These are phyloP conservation scores for Coemansia umbellata DNA, from an alignment of 192 early-diverging fungal genomes.

Conservation along the genomic window DNA sequence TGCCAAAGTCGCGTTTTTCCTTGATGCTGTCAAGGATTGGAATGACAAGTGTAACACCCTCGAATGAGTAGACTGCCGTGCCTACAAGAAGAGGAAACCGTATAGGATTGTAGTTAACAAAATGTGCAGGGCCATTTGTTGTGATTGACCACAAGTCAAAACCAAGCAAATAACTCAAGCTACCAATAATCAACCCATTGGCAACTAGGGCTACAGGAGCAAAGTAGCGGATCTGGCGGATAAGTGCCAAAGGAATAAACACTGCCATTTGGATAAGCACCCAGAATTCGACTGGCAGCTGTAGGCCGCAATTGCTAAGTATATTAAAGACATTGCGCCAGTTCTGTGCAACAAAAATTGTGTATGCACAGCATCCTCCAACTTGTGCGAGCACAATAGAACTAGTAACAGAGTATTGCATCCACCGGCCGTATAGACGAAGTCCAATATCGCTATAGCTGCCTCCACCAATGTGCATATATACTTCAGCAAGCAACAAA, in stretches of 20 bases:
- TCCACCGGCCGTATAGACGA: slow-evolving; percentile 59
- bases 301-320: slow-evolving; percentile 59
- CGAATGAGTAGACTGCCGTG: slow-evolving; percentile 91
- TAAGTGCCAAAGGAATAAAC: slow-evolving; percentile 83
- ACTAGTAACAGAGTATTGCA: slow-evolving; percentile 62
- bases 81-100: slow-evolving; percentile 89
- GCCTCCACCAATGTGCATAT: slow-evolving; percentile 55
- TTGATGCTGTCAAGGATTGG: slow-evolving; percentile 78
- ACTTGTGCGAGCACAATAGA: slow-evolving; percentile 75
- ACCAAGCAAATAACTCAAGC: slow-evolving; percentile 82
- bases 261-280: slow-evolving; percentile 71
- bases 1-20: slow-evolving; percentile 76
- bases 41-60: slow-evolving; percentile 82
- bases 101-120: slow-evolving; percentile 73
- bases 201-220: slow-evolving; percentile 85
- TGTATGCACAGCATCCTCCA: slow-evolving; percentile 87
- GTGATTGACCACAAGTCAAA: slow-evolving; percentile 61
- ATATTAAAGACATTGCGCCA: slow-evolving; percentile 68
- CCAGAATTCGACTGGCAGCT: slow-evolving; percentile 70
- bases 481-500: slow-evolving; percentile 62
- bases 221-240: slow-evolving; percentile 89
- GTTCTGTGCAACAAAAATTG: slow-evolving; percentile 88
- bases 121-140: slow-evolving; percentile 54
- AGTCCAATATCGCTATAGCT: slow-evolving; percentile 71
- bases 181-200: slow-evolving; percentile 87